Evolutionary conservation across 2,329 filamentous ascomycete genomes (phyloP).

Genomic region (Colletotrichum graminicola): DNA sequence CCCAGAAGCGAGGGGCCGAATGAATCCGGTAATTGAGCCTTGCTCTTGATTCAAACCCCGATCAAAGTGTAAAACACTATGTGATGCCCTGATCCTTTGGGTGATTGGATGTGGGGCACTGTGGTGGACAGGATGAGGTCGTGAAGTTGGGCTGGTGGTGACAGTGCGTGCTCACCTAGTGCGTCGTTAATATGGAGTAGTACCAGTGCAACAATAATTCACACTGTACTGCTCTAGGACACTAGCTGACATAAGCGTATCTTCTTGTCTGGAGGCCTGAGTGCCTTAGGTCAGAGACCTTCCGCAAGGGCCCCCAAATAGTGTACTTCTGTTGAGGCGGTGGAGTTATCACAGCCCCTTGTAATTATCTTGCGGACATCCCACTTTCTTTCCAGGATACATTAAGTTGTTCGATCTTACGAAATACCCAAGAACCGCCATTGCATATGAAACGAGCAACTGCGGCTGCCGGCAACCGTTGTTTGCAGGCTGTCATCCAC

Average conservation of each 20-base stretch:
- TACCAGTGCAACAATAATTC: not conserved
- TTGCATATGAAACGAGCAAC: constrained; percentile 8
- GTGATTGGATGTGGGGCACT: constrained; percentile 1
- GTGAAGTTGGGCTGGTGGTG: not conserved
- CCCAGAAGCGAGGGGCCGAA: not conserved
- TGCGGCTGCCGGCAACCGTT: not conserved
- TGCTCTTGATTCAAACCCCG: no score
- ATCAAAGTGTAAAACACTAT: not conserved
- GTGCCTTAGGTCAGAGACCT: not conserved
- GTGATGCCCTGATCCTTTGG: not conserved
- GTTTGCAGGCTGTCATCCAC: not conserved
- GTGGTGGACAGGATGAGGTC: not conserved
- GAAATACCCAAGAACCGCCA: not conserved
- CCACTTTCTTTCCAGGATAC: not conserved
- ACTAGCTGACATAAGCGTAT: not conserved
- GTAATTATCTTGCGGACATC: not conserved
- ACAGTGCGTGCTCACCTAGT: not conserved
- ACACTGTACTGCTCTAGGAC: not conserved
- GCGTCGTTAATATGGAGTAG: not conserved
- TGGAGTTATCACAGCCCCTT: constrained; percentile 1
- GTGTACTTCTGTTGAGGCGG: not conserved
- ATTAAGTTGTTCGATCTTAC: not conserved
- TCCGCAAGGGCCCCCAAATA: not conserved
- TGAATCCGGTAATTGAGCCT: not conserved
- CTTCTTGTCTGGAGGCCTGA: not conserved